Base-by-base conservation (phyloP, 257 asterid species). In the Fraxinus quadrangulata region DNA sequence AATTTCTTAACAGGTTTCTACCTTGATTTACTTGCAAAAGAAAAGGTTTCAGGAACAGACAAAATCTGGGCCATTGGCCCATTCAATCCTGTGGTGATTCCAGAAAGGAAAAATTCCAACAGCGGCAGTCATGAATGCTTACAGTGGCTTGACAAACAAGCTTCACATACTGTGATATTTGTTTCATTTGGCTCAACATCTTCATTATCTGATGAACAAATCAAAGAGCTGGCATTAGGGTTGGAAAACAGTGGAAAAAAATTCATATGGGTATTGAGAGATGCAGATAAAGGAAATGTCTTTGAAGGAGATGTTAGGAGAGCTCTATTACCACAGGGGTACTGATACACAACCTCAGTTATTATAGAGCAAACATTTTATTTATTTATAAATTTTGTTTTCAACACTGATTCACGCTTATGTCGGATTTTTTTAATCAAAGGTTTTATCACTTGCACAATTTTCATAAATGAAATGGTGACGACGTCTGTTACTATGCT, bases 111-210 rank as follows among this genome's bases (percentile, higher is more conserved):
- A 28, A 71, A 9, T 0, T 51, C 67, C 6, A 56, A 75, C 14
- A 19, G 19, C 6, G 66, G 17, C 5, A 42, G 75, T 3, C 68
- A 79, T 23, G 13, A n/a, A 6, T 84, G 85, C 45, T 63, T 74
- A 13, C 17, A 78, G 6, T 83, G 86, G 86, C 84, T 83, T 16
- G 86, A 83, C 70, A 73, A 80, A 68, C 81, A 83, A 68, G 54
- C 14, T 63, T 45, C 42, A 0, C 80, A 61, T 3, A 77, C 86
- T 16, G 83, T 73, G n/a, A 13, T 83, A 14, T 77, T 68, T 21
- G 66, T 80, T n/a, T 80, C 82, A 9, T 83, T 83, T 54, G 87
- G 87, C 6, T 23, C 84, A 10, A 67, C 76, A 0, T 59, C 76
- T 36, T 47, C 74, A 16, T 24, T 84, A 31, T 45, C 83, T 1